Evolutionary conservation across 2,329 filamentous ascomycete species (phyloP).

Genomic region (Calonectria pseudoturangicola): DNA sequence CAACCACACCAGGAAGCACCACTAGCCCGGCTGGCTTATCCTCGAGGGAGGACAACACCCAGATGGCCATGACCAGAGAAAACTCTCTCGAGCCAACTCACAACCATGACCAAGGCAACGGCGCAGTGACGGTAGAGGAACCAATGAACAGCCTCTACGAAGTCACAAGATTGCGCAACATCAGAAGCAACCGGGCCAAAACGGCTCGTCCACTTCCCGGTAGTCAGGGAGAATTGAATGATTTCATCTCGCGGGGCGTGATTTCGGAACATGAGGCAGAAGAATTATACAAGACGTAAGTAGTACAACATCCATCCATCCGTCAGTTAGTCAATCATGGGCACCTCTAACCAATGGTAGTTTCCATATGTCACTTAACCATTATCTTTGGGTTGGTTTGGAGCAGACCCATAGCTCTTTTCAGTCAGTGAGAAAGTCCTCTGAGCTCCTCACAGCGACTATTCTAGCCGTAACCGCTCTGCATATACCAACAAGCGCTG

Average conservation of each 20-base stretch:
- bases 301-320: accelerated
- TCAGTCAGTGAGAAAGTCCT: conserved; percentile 71
- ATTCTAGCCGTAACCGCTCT: conserved; percentile 76
- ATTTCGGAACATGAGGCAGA: conserved; percentile 43
- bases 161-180: conserved; percentile 43
- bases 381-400: conserved; percentile 45
- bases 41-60: conserved; percentile 43
- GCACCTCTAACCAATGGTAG: conserved; percentile 15
- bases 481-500: conserved; percentile 72
- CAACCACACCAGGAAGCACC: conserved; percentile 55
- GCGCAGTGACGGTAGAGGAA: conserved; percentile 43
- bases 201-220: conserved; percentile 37
- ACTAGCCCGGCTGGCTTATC: conserved; percentile 46
- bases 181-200: conserved; percentile 44
- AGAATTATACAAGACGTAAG: conserved; percentile 43
- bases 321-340: no score
- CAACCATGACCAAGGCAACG: conserved; percentile 35
- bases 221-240: conserved; percentile 42
- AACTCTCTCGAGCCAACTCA: conserved; percentile 40
- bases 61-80: conserved; percentile 45
- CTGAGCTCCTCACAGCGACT: conserved; percentile 73
- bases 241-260: conserved; percentile 42
- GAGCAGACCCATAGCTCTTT: conserved; percentile 62
- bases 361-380: conserved; percentile 43
- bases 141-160: conserved; percentile 45